A percentile compares a stretch with the other conserved stretches of the same genome.
phyloP scores from a whole-genome alignment of 129 eudicot genomes.

The Chrysanthemum lavandulifolium region DNA sequence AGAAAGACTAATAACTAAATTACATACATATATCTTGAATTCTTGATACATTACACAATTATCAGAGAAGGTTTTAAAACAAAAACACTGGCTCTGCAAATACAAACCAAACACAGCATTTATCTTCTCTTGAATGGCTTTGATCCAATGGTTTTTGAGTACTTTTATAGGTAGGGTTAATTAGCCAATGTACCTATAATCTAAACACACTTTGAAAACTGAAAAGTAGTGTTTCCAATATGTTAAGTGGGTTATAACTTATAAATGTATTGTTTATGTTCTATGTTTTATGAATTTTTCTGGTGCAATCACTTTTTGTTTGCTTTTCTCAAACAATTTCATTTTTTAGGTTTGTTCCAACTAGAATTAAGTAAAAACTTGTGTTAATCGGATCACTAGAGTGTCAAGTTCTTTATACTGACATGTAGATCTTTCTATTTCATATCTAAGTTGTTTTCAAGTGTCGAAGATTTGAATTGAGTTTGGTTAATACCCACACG shows the following conservation, averaged over 20 bases:
- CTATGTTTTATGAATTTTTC: background rate
- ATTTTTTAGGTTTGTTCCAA: constrained; percentile 13
- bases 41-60: too few species aligned
- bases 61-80: too few species aligned
- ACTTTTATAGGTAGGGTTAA: constrained; percentile 15
- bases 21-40: too few species aligned
- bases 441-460: background rate
- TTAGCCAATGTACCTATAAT: constrained; percentile 10
- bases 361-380: background rate
- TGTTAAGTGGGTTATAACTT: constrained; percentile 26
- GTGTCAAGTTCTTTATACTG: too few species aligned
- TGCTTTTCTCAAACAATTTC: constrained; percentile 15
- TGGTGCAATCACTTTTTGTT: constrained; percentile 11
- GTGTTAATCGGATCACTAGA: background rate
- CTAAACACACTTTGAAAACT: constrained; percentile 5
- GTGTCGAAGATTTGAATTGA: too few species aligned
- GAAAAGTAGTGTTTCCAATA: constrained; percentile 18
- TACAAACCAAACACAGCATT: too few species aligned
- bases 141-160: background rate
- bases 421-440: background rate
- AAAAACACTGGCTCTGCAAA: too few species aligned
- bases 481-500: too few species aligned
- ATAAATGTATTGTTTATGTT: background rate
- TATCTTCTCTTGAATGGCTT: too few species aligned
- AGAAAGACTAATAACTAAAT: too few species aligned